Base-by-base conservation (phyloP, 2,329 filamentous ascomycete species). In the Akanthomyces dipterigenus region DNA sequence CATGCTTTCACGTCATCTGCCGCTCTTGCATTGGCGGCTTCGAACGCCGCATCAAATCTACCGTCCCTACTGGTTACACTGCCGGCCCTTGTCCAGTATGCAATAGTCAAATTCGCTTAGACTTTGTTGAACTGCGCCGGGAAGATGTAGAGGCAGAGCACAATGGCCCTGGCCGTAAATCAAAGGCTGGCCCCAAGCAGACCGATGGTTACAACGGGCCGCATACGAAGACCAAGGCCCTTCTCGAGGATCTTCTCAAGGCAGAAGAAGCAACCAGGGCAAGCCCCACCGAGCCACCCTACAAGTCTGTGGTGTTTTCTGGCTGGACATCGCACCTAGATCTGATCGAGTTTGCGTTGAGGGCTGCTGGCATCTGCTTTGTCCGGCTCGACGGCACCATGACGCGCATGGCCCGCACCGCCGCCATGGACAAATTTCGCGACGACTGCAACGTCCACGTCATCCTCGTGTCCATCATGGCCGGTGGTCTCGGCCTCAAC, bases 271-370 rank as follows among this genome's bases (percentile, higher is more conserved):
- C 88, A 70, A 90, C 86, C 63, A 80, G 82, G 42, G 77, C 76
- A 0, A 78, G 84, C 11, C 84, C 86, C 0, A 76, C 83, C 12
- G 85, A 93, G 69, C 83, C 85, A 0, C 93, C 93, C 0, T 89
- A 91, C 75, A 98, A 96, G 73, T 95, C 91, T 28, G 92, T 99
- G 16, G 87, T 99, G 7, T 98, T 98, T 75, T 96, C 92, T 0
- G 88, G 88, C n/a, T 98, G 95, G 93, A 98, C 95, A 0, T 88
- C 89, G 0, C 93, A 98, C 71, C 84, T 99, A 18, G 93, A 98
- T 71, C 83, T 99, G 22, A 96, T 99, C 66, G 87, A 95, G 70
- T 81, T 91, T 55, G 93, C 93, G 0, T 81, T 98, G 16, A 80
- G 85, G 34, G 80, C 84, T 55, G 82, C 82, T 12, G 79, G 81